Base-by-base conservation (phyloP, 2,329 filamentous ascomycete species). In the Plenodomus biglobosus region DNA sequence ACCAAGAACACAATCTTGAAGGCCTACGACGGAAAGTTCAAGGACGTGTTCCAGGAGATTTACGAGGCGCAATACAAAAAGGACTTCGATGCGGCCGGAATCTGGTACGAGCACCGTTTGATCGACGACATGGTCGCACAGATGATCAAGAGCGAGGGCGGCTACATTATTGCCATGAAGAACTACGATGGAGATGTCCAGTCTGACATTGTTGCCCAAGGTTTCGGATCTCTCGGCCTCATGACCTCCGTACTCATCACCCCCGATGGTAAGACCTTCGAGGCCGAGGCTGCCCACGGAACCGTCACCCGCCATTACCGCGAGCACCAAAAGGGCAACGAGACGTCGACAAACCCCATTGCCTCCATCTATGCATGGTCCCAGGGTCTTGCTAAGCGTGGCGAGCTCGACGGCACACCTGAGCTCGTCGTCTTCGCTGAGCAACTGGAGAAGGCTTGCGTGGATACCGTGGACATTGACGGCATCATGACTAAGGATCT, bases 1-100 rank as follows among this genome's bases (percentile, higher is more conserved):
- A 99, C 94, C 76, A 99, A 99, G 87, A 97, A 97, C 83, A 99
- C 94, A 64, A 99, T 99, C 66, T 80, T 99, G 63, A 99, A 99
- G 83, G 92, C 92, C 76, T 99, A 99, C 78, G 94, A 99, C 71
- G 94, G 94, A 44, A 85, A 89, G 66, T 99, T 99, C 85, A 97
- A 97, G 86, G 94, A 99, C 71, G 95, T 97, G 75, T 99, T 99
- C 85, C 89, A 99, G 82, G 88, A 95, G 70, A 85, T 97, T 66
- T 99, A 92, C 77, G 90, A 97, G 56, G 82, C 81, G 50, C 78
- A 86, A 65, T 99, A 97, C 81, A 87, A 88, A 81, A 81, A 84
- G 73, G 83, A 90, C 38, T 97, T 97, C 65, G 92, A 96, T 73
- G 86, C 86, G 69, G 90, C 91, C 81, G 84, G 84, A 56, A 95